Base-by-base conservation (phyloP, 805 yeast species). In the Cyberlindnera bimundalis region DNA sequence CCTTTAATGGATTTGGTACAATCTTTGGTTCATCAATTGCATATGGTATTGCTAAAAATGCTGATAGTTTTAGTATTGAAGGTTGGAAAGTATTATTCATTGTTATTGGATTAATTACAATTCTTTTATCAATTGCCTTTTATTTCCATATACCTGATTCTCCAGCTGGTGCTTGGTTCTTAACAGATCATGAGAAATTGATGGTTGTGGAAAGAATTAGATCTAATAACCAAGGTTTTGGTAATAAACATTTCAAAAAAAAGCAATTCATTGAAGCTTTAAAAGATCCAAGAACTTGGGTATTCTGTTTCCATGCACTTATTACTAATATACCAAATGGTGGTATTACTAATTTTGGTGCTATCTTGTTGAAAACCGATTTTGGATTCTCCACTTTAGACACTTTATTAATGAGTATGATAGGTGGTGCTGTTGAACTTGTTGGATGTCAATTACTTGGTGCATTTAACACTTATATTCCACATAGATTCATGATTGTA, bases 11-110 rank as follows among this genome's bases (percentile, higher is more conserved):
- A 33, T 51, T 71, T 15, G 78, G 77, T 40, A 60, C 66, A 23
- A 58, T 74, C 14, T 26, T 75, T 20, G 76, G 81, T 14, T 68
- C 72, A 17, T 66, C 70, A 9, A 71, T 80, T 42, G 78, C 84
- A 2, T 78, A 77, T 51, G 82, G 80, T 13, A 50, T 73, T 40
- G 60, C 67, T 42, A 40, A 40, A 3, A 64, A 71, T 49, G 60
- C 54, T 11, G 63, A 59, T 15, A 37, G 51, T 3, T 74, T 65
- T 54, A 38, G 66, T 24, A 60, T 78, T 6, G 66, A 58, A 4
- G 67, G 80, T 2, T 84, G 90, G 90, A 77, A 73, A 55, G 53
- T 76, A 8, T 55, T 80, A 4, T 84, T 72, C 53, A 60, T 84
- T 33, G 64, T 79, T 20, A 70, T 76, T 28, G 95, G 93, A 12